Conservation (phyloP, 2,329 filamentous ascomycete genomes). For the Ophiostoma pallidulum region DNA sequence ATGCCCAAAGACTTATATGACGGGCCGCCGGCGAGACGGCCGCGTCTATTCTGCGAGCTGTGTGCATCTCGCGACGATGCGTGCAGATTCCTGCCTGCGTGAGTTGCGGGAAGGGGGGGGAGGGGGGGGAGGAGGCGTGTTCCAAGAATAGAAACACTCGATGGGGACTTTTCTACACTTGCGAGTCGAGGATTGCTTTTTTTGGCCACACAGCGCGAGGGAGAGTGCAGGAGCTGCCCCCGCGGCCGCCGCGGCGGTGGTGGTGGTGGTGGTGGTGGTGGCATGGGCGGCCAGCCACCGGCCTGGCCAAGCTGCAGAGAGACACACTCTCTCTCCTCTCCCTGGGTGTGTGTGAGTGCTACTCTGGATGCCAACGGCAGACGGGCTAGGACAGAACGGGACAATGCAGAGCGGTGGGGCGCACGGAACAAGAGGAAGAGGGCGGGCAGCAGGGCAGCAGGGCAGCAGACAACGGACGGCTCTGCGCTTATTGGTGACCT, state of each 20-base stretch:
- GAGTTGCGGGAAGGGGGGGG: background rate
- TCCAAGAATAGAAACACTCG: slow-evolving; percentile 6
- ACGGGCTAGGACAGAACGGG: slow-evolving; percentile 2
- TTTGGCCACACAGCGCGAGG: slow-evolving; percentile 20
- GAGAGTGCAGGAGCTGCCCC: background rate
- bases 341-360: background rate
- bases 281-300: background rate
- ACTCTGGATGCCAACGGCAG: background rate
- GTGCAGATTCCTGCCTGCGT: slow-evolving; percentile 8
- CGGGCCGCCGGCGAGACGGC: slow-evolving; percentile 35
- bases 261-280: no score
- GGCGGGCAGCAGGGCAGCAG: background rate
- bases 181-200: slow-evolving; percentile 30
- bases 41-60: slow-evolving; percentile 17
- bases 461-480: background rate
- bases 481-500: slow-evolving; percentile 12
- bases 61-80: slow-evolving; percentile 6
- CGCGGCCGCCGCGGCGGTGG: no score
- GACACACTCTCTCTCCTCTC: no score
- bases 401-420: background rate
- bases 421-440: background rate
- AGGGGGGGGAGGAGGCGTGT: slow-evolving; percentile 21
- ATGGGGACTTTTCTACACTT: slow-evolving; percentile 38
- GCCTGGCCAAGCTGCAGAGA: slow-evolving; percentile 1
- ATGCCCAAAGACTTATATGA: slow-evolving; percentile 50